phyloP scores from a whole-genome alignment of 2,329 filamentous ascomycete species.

The Neonectria ditissima region DNA sequence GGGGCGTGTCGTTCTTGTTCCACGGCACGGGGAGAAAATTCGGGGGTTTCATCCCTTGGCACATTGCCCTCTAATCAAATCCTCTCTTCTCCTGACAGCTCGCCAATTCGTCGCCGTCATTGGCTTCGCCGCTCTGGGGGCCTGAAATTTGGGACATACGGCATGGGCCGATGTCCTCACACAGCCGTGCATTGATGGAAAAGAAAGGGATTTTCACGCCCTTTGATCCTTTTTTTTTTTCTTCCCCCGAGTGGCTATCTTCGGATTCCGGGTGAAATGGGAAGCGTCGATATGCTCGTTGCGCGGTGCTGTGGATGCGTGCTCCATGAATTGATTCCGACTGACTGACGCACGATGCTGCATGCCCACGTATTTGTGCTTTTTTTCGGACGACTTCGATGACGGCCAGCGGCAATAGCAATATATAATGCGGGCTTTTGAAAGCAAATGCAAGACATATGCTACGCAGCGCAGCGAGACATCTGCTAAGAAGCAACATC shows the following conservation, averaged over 20 bases:
- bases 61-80: neutral
- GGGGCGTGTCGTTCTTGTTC: neutral
- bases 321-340: slow-evolving; percentile 15
- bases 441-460: slow-evolving; percentile 2
- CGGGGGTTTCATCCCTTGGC: slow-evolving; percentile 3
- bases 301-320: slow-evolving; percentile 3
- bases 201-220: neutral
- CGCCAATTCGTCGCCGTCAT: slow-evolving; percentile 16
- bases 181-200: slow-evolving; percentile 20
- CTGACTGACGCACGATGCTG: slow-evolving; percentile 15
- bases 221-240: neutral
- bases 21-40: slow-evolving; percentile 22
- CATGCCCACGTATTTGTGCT: slow-evolving; percentile 27
- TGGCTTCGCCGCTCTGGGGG: slow-evolving; percentile 24
- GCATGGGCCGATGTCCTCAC: slow-evolving; percentile 21
- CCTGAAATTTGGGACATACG: neutral
- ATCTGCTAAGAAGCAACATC: slow-evolving; percentile 2
- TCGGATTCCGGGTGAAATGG: slow-evolving; percentile 15
- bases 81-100: neutral
- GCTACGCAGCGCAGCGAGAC: neutral
- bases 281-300: slow-evolving; percentile 7
- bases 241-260: neutral
- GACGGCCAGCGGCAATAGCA: slow-evolving; percentile 7
- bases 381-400: neutral
- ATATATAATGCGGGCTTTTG: neutral